Base-by-base conservation (phyloP, 2,329 filamentous ascomycete genomes). In the Stenocarpella maydis region DNA sequence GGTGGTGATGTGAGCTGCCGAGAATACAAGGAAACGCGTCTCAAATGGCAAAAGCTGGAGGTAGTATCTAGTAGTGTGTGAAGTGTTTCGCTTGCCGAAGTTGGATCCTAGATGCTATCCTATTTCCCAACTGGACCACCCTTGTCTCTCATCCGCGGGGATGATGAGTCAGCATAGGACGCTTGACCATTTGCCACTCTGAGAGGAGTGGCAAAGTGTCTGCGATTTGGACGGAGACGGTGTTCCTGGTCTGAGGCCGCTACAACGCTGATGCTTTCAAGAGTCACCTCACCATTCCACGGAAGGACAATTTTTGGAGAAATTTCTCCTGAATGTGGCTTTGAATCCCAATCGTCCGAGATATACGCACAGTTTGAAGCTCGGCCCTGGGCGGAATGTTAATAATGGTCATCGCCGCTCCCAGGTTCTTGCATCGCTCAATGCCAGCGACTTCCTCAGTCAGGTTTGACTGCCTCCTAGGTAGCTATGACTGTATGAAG, bases 81-180 rank as follows among this genome's bases (percentile, higher is more conserved):
- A 6, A 45, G 39, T 60, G 39, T 60, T 45, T 21, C 43, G 43
- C 9, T 21, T 31, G 43, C 9, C 12, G n/a, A 17, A 28, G 26
- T 63, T 45, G 19, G 43, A 37, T 49, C 37, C 58, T 37, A 63
- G 58, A 63, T 49, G 26, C 58, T 9, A 49, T 49, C 15, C 43
- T 12, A 63, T 63, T 63, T 31, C 58, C 43, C 58, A 26, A 63
- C 28, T 43, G 28, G 37, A 58, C 15, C n/a, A 47, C 12, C 55
- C 58, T 47, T 61, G 58, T 61, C 58, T 61, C 41, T 19, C 15
- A 47, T 34, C 55, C 58, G 58, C 58, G 58, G 58, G 58, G 43
- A 34, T n/a, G 58, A 41, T 63, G 58, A 63, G 58, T 63, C 58
- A 63, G 43, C 58, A 37, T 1, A 19, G 34, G 28, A n/a, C n/a